Conservation (phyloP, 768 basidiomycete genomes). For the Phylloporus arenicola region DNA sequence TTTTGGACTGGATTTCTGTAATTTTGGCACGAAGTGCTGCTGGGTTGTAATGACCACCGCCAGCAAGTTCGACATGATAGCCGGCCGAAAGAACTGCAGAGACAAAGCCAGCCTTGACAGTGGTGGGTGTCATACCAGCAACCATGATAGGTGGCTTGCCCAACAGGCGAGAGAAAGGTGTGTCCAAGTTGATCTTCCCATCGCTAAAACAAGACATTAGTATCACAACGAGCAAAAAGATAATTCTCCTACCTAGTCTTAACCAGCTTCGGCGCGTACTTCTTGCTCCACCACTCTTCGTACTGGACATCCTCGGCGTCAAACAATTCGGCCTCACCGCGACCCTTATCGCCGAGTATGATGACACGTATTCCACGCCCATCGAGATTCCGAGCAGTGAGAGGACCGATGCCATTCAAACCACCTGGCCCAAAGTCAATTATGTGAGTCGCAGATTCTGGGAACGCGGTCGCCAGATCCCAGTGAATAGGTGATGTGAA, state of each 20-base stretch:
- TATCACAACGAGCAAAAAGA: not conserved
- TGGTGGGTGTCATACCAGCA: conserved; percentile 98
- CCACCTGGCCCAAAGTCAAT: conserved; percentile 98
- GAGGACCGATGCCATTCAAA: conserved; percentile 83
- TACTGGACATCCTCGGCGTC: conserved; percentile 56
- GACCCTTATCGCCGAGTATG: conserved; percentile 85
- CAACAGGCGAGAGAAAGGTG: conserved; percentile 91
- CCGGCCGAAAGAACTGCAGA: conserved; percentile 89
- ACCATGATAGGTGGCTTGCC: conserved; percentile 99
- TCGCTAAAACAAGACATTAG: conserved; percentile 47
- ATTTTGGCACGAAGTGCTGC: conserved; percentile 86
- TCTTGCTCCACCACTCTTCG: conserved; percentile 91
- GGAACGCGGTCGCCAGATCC: conserved; percentile 86
- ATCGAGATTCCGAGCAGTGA: conserved; percentile 86
- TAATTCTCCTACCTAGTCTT: conserved; percentile 66
- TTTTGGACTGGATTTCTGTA: conserved; percentile 80
- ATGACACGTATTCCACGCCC: conserved; percentile 91
- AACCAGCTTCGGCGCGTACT: conserved; percentile 77
- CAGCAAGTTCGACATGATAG: conserved; percentile 95
- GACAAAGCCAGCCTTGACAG: conserved; percentile 94
- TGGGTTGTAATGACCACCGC: conserved; percentile 95
- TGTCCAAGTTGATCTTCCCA: conserved; percentile 89
- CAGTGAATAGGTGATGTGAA: conserved; percentile 92
- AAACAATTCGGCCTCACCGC: conserved; percentile 84
- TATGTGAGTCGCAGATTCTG: conserved; percentile 85